Percentiles rank a stretch among this genome's conserved stretches.
phyloP scores from a whole-genome alignment of 768 basidiomycete species.

The Cystobasidium ongulense region DNA sequence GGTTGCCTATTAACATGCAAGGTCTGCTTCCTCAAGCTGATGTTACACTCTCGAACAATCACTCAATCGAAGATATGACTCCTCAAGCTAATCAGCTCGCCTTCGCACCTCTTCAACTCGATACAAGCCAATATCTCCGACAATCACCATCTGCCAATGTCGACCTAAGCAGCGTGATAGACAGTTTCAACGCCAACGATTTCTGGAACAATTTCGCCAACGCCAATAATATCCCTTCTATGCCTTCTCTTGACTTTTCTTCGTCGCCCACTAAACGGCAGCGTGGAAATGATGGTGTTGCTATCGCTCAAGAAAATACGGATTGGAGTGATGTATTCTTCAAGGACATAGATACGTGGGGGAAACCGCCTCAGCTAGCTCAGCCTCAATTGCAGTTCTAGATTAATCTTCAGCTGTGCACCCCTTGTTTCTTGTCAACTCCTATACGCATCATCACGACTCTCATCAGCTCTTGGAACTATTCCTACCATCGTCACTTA shows the following conservation, averaged over 20 bases:
- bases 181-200: background rate
- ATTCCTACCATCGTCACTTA: background rate
- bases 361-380: background rate
- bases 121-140: background rate
- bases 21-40: background rate
- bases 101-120: background rate
- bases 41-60: background rate
- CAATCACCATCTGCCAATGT: background rate
- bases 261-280: background rate
- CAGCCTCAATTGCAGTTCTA: background rate
- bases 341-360: background rate
- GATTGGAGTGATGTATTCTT: background rate
- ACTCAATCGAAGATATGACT: background rate
- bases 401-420: background rate
- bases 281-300: background rate
- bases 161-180: background rate
- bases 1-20: constrained; percentile 3
- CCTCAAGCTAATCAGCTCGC: background rate
- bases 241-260: background rate
- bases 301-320: background rate
- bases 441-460: background rate
- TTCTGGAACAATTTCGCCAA: background rate
- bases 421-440: background rate
- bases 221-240: background rate
- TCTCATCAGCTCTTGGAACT: background rate